Evolutionary conservation across 306 rosid genomes (phyloP).

Genomic region (Coriaria nepalensis): DNA sequence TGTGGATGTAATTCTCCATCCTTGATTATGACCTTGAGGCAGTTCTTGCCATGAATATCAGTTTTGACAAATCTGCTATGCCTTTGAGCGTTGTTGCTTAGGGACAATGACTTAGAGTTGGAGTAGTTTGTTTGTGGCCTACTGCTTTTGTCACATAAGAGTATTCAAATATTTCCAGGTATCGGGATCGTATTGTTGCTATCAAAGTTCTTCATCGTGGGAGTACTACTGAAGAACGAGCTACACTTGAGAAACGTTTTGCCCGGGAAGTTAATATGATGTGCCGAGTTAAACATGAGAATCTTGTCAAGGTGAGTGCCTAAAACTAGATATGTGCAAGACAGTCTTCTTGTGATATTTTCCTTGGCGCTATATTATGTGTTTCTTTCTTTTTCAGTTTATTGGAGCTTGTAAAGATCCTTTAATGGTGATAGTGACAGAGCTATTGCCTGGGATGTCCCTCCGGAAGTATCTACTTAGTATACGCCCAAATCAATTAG

Average conservation of each 20-base stretch:
- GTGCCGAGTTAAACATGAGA: constrained; percentile 82
- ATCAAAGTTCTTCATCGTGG: constrained; percentile 36
- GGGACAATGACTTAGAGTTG: too few species aligned
- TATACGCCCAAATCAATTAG: constrained; percentile 43
- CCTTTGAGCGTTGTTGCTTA: too few species aligned
- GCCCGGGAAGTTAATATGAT: constrained; percentile 79
- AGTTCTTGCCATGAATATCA: too few species aligned
- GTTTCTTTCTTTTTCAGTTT: constrained; percentile 25
- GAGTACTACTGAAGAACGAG: constrained; percentile 34
- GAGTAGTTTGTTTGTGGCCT: constrained; percentile 1
- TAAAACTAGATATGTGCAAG: too few species aligned
- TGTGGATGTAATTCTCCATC: too few species aligned
- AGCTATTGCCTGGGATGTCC: constrained; percentile 57
- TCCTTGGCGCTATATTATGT: too few species aligned
- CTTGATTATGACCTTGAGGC: too few species aligned
- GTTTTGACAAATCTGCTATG: too few species aligned
- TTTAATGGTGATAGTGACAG: constrained; percentile 69
- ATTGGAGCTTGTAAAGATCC: constrained; percentile 75
- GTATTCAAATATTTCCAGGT: constrained; percentile 25
- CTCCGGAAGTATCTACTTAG: constrained; percentile 44
- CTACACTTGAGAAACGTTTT: constrained; percentile 60
- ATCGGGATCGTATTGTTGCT: constrained; percentile 43
- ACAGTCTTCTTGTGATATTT: too few species aligned
- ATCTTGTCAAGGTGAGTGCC: constrained; percentile 27
- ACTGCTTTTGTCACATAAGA: neutral